Percentiles rank a stretch among this genome's conserved stretches.
Evolutionary conservation across 768 basidiomycete species (phyloP).

Genomic region (Russula sp.): DNA sequence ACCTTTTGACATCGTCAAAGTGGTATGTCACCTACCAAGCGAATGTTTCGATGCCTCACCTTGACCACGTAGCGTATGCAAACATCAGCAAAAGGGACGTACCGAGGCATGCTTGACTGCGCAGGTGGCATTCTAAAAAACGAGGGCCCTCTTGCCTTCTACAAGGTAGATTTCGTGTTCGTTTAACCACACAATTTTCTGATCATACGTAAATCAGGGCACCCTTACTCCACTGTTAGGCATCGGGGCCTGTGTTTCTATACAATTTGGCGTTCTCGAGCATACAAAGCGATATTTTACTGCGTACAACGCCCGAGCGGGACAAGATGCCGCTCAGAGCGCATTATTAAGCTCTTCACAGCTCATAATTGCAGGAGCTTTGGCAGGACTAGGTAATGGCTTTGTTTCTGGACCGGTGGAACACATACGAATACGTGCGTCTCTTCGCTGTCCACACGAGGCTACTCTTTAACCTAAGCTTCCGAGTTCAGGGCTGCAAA

Average conservation of each 20-base stretch:
- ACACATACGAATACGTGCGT: constrained; percentile 90
- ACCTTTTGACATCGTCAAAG: constrained; percentile 97
- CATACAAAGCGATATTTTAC: constrained; percentile 76
- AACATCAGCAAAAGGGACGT: constrained; percentile 86
- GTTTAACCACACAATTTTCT: neutral
- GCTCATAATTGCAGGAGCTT: constrained; percentile 67
- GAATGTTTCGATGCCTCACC: constrained; percentile 16
- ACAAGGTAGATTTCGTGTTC: constrained; percentile 55
- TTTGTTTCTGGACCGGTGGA: constrained; percentile 95
- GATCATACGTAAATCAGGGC: constrained; percentile 43
- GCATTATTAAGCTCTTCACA: constrained; percentile 52
- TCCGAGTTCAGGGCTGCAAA: constrained; percentile 68
- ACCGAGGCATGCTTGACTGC: constrained; percentile 80
- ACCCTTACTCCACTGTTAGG: constrained; percentile 86
- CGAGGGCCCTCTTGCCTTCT: constrained; percentile 90
- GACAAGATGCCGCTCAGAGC: constrained; percentile 61
- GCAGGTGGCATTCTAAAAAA: constrained; percentile 85
- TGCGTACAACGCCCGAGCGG: constrained; percentile 47
- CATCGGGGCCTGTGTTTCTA: constrained; percentile 91
- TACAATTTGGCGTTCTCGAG: constrained; percentile 90
- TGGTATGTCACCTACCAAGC: constrained; percentile 45
- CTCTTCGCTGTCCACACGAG: constrained; percentile 3
- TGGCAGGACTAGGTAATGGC: constrained; percentile 85
- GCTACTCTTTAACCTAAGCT: neutral
- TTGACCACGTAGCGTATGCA: constrained; percentile 68